These are phyloP conservation scores for Solanum ossicruentum DNA, from an alignment of 257 asterid species.

Conservation along the genomic window DNA sequence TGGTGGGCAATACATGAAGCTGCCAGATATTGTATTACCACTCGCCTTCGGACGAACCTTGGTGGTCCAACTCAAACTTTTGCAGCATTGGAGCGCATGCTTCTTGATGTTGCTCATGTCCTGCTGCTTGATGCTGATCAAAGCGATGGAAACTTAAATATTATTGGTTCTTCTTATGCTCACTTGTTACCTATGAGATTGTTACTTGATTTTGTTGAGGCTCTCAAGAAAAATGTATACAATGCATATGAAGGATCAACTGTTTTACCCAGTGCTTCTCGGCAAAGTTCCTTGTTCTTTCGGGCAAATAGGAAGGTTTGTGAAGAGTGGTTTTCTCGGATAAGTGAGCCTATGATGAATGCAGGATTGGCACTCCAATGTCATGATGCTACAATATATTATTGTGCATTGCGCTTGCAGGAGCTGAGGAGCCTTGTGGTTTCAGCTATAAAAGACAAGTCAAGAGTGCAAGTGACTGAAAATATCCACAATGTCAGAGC, in stretches of 20 bases:
- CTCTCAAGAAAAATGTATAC: constrained; percentile 88
- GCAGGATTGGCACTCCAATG: constrained; percentile 93
- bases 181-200: constrained; percentile 94
- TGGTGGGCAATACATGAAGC: constrained; percentile 99
- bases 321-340: constrained; percentile 99
- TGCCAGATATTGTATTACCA: constrained; percentile 87
- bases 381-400: constrained; percentile 76
- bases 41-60: constrained; percentile 96
- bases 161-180: constrained; percentile 63
- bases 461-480: constrained; percentile 57
- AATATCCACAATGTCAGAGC: constrained; percentile 40
- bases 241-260: constrained; percentile 97
- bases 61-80: constrained; percentile 99
- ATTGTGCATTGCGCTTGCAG: constrained; percentile 61
- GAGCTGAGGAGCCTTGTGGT: constrained; percentile 54
- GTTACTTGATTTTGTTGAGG: constrained; percentile 93
- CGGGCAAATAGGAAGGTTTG: constrained; percentile 96
- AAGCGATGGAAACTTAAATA: constrained; percentile 69
- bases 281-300: constrained; percentile 76
- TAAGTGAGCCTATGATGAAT: constrained; percentile 98
- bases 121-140: constrained; percentile 74
- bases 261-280: constrained; percentile 66
- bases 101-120: constrained; percentile 79
- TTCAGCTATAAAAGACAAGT: constrained; percentile 50
- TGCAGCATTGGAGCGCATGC: constrained; percentile 99